Base-by-base conservation (phyloP, 257 asterid genomes). In the Solanum arcanum region DNA sequence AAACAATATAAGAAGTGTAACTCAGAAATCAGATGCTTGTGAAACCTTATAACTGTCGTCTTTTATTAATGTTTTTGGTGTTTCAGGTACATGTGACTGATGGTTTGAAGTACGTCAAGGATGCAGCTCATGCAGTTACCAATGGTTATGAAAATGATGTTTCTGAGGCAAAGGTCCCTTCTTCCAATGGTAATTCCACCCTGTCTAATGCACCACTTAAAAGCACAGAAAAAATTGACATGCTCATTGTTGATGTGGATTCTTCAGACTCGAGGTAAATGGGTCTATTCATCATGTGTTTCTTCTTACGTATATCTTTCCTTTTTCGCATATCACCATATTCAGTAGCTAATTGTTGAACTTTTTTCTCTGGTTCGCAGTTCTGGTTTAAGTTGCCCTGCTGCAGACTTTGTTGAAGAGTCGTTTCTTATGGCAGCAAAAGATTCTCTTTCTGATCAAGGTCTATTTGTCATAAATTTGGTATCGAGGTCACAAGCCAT, bases 181-280 rank as follows among this genome's bases (percentile, higher is more conserved):
- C 72, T 86, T 86, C 89, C 69, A 88, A 44, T 90, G 88, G 69
- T 20, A 33, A 21, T 83, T 78, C 88, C 86, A 76, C 27, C 35
- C 7, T 14, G 12, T 85, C 89, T 66, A 85, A 37, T 83, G 89
- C 91, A 89, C 93, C 90, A 80, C 91, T 86, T 69, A 87, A 80
- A 86, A 88, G 46, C 80, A 66, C 88, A 31, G 21, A 78, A 70
- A 91, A 91, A 90, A 60, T 93, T 29, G 98, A 93, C 90, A 69
- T 93, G 83, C 98, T 97, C 89, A 91, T 96, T 86, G 94, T 97
- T 83, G 99, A 97, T 88, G 99, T 95, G 73, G 99, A 97, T 88
- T 94, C 99, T 87, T 90, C 98, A 81, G 98, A 97, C 87, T 89
- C 94, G 11, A 96, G 98, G 99, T 94, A 91, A 42, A 42, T 85